phyloP scores from a whole-genome alignment of 2,329 filamentous ascomycete species.

The Fusarium napiforme region DNA sequence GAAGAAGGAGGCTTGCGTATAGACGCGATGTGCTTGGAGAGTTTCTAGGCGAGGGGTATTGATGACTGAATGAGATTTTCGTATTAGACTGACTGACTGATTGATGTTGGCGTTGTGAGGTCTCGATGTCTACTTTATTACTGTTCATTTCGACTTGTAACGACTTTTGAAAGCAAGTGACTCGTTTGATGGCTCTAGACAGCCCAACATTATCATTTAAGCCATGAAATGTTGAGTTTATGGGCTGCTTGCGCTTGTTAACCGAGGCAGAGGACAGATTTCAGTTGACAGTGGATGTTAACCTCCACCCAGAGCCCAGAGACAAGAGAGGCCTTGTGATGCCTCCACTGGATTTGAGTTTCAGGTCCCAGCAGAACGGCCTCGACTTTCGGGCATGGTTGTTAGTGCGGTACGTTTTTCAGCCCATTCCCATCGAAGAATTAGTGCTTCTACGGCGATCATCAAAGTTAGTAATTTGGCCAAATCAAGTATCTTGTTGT shows the following conservation, averaged over 20 bases:
- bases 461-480: neutral
- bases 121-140: neutral
- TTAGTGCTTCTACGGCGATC: slow-evolving; percentile 4
- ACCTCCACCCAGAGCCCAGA: slow-evolving; percentile 1
- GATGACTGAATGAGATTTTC: slow-evolving; percentile 46
- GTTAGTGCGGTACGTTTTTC: neutral
- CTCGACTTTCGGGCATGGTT: neutral
- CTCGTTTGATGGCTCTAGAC: neutral
- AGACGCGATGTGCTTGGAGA: slow-evolving; percentile 35
- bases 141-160: neutral
- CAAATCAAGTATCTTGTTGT: neutral
- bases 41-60: slow-evolving; percentile 34
- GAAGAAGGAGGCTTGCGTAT: slow-evolving; percentile 28
- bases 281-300: slow-evolving; percentile 11
- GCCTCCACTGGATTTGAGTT: slow-evolving; percentile 8
- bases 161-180: neutral
- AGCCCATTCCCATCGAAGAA: neutral
- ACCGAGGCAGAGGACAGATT: slow-evolving; percentile 16
- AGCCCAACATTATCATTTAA: neutral
- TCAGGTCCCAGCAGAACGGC: neutral
- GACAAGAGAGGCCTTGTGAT: slow-evolving; percentile 15
- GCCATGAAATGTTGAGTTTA: neutral
- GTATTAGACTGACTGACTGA: slow-evolving; percentile 24
- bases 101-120: neutral
- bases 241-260: neutral